Evolutionary conservation across 768 basidiomycete species (phyloP).

Genomic region (Lactarius tabidus): DNA sequence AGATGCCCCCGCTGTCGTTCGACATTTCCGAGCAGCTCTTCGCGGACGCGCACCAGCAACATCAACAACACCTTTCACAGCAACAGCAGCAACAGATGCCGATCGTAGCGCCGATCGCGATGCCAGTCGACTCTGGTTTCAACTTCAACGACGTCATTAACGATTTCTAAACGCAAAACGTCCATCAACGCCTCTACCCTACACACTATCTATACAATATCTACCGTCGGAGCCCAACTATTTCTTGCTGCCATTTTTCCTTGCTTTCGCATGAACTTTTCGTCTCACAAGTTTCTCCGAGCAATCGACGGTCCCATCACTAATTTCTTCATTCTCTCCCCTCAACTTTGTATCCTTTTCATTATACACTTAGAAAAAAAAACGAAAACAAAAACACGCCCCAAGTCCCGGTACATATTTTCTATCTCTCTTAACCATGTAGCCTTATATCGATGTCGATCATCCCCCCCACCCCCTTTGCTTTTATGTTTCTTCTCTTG

Average conservation of each 20-base stretch:
- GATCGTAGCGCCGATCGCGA: constrained; percentile 13
- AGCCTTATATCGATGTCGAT: constrained; percentile 1
- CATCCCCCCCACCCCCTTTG: neutral
- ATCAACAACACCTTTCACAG: neutral
- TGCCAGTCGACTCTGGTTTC: constrained; percentile 14
- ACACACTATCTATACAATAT: constrained; percentile 5
- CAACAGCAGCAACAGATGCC: constrained; percentile 5
- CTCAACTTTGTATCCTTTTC: neutral
- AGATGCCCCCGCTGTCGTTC: constrained; percentile 19
- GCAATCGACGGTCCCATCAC: neutral
- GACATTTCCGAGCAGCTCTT: constrained; percentile 18
- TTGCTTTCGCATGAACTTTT: neutral
- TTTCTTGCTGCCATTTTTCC: constrained; percentile 1
- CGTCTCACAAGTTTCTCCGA: neutral
- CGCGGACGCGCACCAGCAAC: constrained; percentile 15
- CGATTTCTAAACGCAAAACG: constrained; percentile 19
- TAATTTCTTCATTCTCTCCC: neutral
- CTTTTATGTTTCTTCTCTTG: neutral
- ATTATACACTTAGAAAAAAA: neutral
- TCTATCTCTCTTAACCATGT: neutral
- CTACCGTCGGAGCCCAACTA: constrained; percentile 6
- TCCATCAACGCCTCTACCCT: neutral
- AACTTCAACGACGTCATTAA: constrained; percentile 26
- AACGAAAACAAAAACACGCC: neutral
- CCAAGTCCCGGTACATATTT: neutral